Percentiles rank a stretch among this genome's conserved stretches.
phyloP scores from a whole-genome alignment of 202 grass and related monocot genomes.

The Saccharum hybrid region DNA sequence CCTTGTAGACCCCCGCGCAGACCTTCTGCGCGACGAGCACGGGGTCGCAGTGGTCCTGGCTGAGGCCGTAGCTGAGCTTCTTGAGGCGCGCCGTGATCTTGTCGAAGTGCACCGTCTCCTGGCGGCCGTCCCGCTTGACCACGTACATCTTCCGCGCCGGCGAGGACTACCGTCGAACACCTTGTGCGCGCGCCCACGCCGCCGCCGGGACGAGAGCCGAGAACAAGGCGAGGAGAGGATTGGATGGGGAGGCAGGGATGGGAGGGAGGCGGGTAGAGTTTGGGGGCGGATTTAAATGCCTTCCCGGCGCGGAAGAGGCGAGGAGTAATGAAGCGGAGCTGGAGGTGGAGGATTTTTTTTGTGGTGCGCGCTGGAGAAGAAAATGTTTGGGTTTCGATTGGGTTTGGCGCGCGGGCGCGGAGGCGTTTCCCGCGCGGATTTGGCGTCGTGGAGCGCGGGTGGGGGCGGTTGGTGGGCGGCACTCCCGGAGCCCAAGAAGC shows the following conservation, averaged over 20 bases:
- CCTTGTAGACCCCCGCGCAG: constrained; percentile 92
- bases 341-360: neutral
- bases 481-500: too few species aligned
- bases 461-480: neutral
- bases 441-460: constrained; percentile 18
- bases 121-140: constrained; percentile 87
- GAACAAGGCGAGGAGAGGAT: constrained; percentile 5
- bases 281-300: constrained; percentile 52
- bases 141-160: constrained; percentile 73
- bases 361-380: neutral
- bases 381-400: constrained; percentile 7
- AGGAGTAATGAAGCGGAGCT: constrained; percentile 23
- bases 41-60: constrained; percentile 97
- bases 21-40: constrained; percentile 97
- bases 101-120: constrained; percentile 96
- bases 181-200: constrained; percentile 6
- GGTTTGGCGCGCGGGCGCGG: constrained; percentile 46
- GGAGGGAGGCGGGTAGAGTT: constrained; percentile 44
- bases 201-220: neutral
- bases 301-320: constrained; percentile 40
- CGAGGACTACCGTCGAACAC: constrained; percentile 63
- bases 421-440: constrained; percentile 55
- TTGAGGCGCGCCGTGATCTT: constrained; percentile 99
- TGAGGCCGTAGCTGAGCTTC: constrained; percentile 96
- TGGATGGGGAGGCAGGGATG: neutral